Base-by-base conservation (phyloP, 2,329 filamentous ascomycete genomes). In the Colletotrichum incanum region DNA sequence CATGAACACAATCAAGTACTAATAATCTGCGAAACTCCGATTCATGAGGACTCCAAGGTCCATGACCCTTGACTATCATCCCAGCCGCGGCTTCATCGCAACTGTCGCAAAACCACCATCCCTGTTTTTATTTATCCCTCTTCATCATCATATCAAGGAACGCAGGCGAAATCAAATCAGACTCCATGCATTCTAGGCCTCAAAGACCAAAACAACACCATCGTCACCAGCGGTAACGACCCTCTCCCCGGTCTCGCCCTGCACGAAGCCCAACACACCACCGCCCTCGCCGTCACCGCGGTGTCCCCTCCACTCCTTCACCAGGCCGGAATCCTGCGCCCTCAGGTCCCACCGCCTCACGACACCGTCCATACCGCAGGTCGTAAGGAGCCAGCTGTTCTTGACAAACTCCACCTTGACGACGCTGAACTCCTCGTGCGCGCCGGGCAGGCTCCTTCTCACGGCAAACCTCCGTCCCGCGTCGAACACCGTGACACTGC, bases 221-320 rank as follows among this genome's bases (percentile, higher is more conserved):
- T 99, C 96, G 83, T 99, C 96, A 31, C 96, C 96, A 2, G 95
- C 96, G 7, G 96, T 98, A 5, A 98, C 89, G 60, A 98, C 86
- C 75, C 91, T 88, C 81, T 91, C 90, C 0, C 94, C 94, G 4
- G 86, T 89, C 80, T 92, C 88, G 8, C 92, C 91, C 82, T 98
- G 95, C 64, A 97, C 95, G 79, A 98, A 99, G 0, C 93, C 95
- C 76, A 98, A 83, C 11, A 98, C 92, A 65, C 96, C 96, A 43
- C 95, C 96, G 28, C 94, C 92, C 84, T 96, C 94, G 16, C 94
- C 93, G 79, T 94, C 91, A 39, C 95, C 92, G 76, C 94, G 82
- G 81, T 99, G 96, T 0, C 96, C 96, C 81, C 89, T 94, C 95
- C 95, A 98, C 83, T 98, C 95, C 75, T 92, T 93, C 31, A 94